Conservation (phyloP, 805 yeast species). For the Starmera caribaea region DNA sequence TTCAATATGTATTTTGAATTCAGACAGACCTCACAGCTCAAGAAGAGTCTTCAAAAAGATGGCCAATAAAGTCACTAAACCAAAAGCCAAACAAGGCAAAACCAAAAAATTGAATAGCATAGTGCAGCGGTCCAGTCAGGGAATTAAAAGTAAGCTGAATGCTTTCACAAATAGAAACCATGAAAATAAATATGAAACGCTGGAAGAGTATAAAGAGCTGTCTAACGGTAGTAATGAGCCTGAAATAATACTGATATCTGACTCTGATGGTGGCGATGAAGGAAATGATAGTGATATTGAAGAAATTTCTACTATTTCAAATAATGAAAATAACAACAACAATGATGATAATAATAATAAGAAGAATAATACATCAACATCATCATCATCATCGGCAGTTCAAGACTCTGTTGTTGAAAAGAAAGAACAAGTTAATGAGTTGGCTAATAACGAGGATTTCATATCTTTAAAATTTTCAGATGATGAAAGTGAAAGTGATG, state of each 20-base stretch:
- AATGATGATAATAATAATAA: slow-evolving; percentile 3
- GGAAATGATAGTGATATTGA: neutral
- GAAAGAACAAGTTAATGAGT: slow-evolving; percentile 13
- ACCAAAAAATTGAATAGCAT: no score
- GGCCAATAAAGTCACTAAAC: no score
- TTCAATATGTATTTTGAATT: no score
- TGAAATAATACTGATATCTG: neutral
- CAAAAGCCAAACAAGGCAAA: no score
- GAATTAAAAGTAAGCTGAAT: slow-evolving; percentile 1
- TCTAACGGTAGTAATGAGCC: slow-evolving; percentile 1
- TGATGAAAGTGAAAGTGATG: slow-evolving; percentile 15
- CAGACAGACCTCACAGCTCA: no score
- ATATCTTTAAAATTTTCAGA: slow-evolving; percentile 29
- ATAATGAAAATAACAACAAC: neutral
- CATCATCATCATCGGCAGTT: no score
- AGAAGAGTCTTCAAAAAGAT: no score
- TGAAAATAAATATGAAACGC: slow-evolving; percentile 14
- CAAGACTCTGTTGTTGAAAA: neutral
- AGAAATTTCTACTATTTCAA: neutral
- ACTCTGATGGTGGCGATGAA: neutral
- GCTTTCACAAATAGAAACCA: slow-evolving; percentile 15
- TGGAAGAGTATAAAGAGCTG: slow-evolving; percentile 4
- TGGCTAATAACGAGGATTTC: slow-evolving; percentile 31
- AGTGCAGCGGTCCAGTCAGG: no score
- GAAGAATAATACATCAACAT: neutral